These are phyloP conservation scores for Penicillium hordei DNA, from an alignment of 2,329 filamentous ascomycete species.

Conservation along the genomic window DNA sequence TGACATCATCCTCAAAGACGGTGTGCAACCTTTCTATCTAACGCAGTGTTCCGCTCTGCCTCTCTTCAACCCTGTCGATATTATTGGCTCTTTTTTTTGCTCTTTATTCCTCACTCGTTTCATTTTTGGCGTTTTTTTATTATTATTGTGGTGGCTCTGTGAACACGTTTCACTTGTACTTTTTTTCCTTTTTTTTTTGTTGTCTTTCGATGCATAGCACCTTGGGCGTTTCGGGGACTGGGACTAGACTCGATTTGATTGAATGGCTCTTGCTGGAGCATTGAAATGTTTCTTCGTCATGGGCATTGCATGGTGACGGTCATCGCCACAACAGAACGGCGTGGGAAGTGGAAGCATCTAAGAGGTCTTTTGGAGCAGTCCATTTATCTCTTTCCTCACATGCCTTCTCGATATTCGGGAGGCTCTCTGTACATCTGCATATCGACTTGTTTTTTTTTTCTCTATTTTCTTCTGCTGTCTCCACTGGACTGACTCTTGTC, in stretches of 20 bases:
- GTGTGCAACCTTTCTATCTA: conserved; percentile 13
- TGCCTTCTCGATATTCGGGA: conserved; percentile 4
- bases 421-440: conserved; percentile 16
- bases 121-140: conserved; percentile 19
- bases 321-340: conserved; percentile 32
- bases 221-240: conserved; percentile 37
- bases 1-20: conserved; percentile 17
- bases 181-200: conserved; percentile 24
- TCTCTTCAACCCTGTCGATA: conserved; percentile 19
- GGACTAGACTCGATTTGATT: conserved; percentile 39
- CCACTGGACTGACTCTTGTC: conserved; percentile 16
- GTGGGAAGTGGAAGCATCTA: conserved; percentile 33
- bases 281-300: conserved; percentile 36
- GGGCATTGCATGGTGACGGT: conserved; percentile 29
- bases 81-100: conserved; percentile 15
- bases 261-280: conserved; percentile 32
- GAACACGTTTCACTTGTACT: conserved; percentile 23
- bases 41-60: conserved; percentile 8
- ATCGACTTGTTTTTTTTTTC: conserved; percentile 19
- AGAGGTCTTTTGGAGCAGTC: conserved; percentile 31
- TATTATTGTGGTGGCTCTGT: conserved; percentile 16
- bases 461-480: conserved; percentile 15
- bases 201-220: conserved; percentile 41
- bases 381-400: conserved; percentile 17
- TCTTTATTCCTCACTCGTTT: conserved; percentile 1